Evolutionary conservation across 2,329 filamentous ascomycete species (phyloP), one percentile per base, ranked within the genome.

Genomic region (Neofusicoccum cordaticola): DNA sequence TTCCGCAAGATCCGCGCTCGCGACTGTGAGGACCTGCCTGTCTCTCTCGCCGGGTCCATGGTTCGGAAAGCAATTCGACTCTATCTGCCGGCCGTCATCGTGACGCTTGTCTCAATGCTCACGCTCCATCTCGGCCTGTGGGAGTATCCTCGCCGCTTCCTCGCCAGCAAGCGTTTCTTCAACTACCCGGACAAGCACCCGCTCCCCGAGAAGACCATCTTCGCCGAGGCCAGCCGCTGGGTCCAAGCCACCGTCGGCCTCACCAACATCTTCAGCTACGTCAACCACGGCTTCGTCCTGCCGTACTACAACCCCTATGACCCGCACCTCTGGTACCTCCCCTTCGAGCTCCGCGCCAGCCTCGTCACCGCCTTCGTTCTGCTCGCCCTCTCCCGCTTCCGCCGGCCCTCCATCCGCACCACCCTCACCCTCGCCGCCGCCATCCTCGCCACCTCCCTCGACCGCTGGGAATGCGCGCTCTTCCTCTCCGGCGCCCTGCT

Each of bases 361-460:
- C 74, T 81, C 8, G 76, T 79, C 27, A 75, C 81, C 4, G 81
- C 80, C 66, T 66, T 80, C 57, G 73, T 76, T 6, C 72, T 79
- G 12, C 72, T 81, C 13, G 77, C 61, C 44, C 7, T 53, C n/a
- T 63, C 61, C 4, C 61, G 61, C 48, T 47, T 22, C 56, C 47
- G 56, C 9, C 22, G 34, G 2, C 42, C 31, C 3, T 15, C 15
- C 8, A 1, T 63, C n/a, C 61, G 61, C 39, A 87, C 85, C 65
- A 83, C 82, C 5, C 77, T 83, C 22, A 84, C 84, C 17, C 84
- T 87, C 61, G 81, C 83, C 79, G 77, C 84, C 63, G 84, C 88
- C 65, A 83, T 80, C 3, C 87, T 88, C 66, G 69, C 69, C 72
- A 65, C 71, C 57, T 68, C 67, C 64, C 69, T 65, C 64, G 61